Conservation (phyloP, 176 grass and related monocot species). For the Saccharum spontaneum region DNA sequence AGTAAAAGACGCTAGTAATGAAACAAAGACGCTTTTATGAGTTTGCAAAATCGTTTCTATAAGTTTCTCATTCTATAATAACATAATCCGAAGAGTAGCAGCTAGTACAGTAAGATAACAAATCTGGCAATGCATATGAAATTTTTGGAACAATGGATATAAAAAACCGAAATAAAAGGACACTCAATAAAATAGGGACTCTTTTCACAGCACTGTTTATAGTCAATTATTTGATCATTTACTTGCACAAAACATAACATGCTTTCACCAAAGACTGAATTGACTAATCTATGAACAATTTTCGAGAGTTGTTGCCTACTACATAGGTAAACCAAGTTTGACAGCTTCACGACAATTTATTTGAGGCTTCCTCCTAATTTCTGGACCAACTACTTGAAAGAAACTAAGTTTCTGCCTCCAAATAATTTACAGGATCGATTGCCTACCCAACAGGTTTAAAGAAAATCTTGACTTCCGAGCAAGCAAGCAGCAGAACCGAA, state of each 20-base stretch:
- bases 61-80: too few relatives aligned
- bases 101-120: neutral
- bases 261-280: neutral
- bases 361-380: neutral
- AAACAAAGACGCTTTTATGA: too few relatives aligned
- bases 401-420: neutral
- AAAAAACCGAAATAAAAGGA: neutral
- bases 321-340: neutral
- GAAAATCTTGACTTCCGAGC: neutral
- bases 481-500: constrained; percentile 1
- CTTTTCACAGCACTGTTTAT: neutral
- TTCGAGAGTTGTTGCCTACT: neutral
- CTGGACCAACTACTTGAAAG: neutral
- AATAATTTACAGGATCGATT: neutral
- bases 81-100: too few relatives aligned
- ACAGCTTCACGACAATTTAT: neutral
- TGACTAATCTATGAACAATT: neutral
- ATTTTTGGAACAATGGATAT: neutral
- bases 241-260: neutral
- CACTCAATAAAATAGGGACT: neutral
- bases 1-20: too few relatives aligned
- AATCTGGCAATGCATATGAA: neutral
- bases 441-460: neutral
- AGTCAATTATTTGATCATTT: neutral
- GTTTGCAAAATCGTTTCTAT: too few relatives aligned